phyloP scores from a whole-genome alignment of 2,329 filamentous ascomycete species.

The Clonostachys sp. region DNA sequence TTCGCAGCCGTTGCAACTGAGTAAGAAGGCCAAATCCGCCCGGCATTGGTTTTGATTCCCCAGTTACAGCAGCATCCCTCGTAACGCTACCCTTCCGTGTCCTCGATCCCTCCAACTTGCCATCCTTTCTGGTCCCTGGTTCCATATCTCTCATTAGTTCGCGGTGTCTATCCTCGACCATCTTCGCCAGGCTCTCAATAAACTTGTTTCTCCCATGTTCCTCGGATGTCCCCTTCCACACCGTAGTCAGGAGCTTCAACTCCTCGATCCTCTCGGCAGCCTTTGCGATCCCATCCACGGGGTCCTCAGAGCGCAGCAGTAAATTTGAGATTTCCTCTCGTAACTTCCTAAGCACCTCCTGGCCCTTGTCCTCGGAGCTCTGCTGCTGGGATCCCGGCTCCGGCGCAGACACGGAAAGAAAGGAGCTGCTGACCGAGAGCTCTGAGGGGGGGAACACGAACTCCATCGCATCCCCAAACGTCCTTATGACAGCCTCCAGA shows the following conservation, averaged over 20 bases:
- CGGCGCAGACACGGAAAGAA: slow-evolving; percentile 85
- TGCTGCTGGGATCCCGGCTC: slow-evolving; percentile 60
- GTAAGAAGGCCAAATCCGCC: slow-evolving; percentile 58
- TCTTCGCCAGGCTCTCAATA: slow-evolving; percentile 74
- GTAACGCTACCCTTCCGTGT: slow-evolving; percentile 25
- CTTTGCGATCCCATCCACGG: slow-evolving; percentile 64
- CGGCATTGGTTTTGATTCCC: slow-evolving; percentile 35
- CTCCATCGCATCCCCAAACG: slow-evolving; percentile 93
- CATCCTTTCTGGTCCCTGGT: slow-evolving; percentile 27
- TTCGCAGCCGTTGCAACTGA: slow-evolving; percentile 56
- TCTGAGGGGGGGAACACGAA: slow-evolving; percentile 90
- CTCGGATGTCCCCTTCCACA: slow-evolving; percentile 96
- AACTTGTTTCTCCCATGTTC: slow-evolving; percentile 81
- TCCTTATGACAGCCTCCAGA: slow-evolving; percentile 85
- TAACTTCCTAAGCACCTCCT: slow-evolving; percentile 68
- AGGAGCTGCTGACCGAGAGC: slow-evolving; percentile 75
- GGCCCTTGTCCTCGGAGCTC: slow-evolving; percentile 80
- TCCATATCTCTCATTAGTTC: slow-evolving; percentile 50
- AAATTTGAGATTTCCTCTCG: slow-evolving; percentile 68
- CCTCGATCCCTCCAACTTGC: slow-evolving; percentile 22
- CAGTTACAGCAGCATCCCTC: slow-evolving; percentile 16
- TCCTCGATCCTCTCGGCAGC: slow-evolving; percentile 72
- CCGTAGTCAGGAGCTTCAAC: slow-evolving; percentile 67
- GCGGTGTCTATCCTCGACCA: slow-evolving; percentile 71
- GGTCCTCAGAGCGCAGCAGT: slow-evolving; percentile 51